Percentiles rank a stretch among this genome's conserved stretches.
Conservation (phyloP, 805 yeast species). For the Suhomyces prunicola region DNA sequence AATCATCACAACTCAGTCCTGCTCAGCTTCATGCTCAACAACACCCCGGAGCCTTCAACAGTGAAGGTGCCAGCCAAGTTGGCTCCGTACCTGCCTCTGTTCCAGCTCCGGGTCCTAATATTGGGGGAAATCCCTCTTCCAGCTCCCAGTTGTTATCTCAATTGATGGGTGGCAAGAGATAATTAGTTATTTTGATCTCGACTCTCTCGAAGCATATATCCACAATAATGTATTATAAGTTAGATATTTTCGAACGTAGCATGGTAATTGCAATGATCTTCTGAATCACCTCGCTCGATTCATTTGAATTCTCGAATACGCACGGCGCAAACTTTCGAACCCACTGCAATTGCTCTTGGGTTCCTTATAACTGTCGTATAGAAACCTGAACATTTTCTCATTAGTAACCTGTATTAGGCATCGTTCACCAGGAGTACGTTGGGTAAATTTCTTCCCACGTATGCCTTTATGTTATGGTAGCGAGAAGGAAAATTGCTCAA, state of each 20-base stretch:
- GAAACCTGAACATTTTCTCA: conserved; percentile 14
- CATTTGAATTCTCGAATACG: neutral
- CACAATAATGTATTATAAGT: neutral
- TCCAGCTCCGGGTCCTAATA: conserved; percentile 3
- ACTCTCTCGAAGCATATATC: neutral
- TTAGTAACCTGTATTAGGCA: conserved; percentile 8
- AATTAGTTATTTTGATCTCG: conserved; percentile 4
- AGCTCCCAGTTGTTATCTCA: conserved; percentile 82
- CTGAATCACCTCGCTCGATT: neutral
- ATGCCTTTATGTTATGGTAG: conserved; percentile 1
- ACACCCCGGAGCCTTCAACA: conserved; percentile 11
- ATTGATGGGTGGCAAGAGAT: conserved; percentile 74
- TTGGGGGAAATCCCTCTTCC: conserved; percentile 39
- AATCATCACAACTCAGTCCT: conserved; percentile 8
- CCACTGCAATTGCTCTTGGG: conserved; percentile 13
- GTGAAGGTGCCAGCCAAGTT: conserved; percentile 2
- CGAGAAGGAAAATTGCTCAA: neutral
- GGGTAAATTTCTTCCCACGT: neutral
- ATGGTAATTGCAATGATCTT: neutral
- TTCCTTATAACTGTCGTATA: conserved; percentile 14
- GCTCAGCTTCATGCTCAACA: conserved; percentile 12
- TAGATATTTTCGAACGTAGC: neutral
- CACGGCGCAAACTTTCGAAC: conserved; percentile 1
- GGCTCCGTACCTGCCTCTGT: conserved; percentile 2
- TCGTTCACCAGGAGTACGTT: conserved; percentile 2